Evolutionary conservation across 2,329 filamentous ascomycete species (phyloP), one percentile per base, ranked within the genome.

Genomic region (Sporothrix euskadiensis): DNA sequence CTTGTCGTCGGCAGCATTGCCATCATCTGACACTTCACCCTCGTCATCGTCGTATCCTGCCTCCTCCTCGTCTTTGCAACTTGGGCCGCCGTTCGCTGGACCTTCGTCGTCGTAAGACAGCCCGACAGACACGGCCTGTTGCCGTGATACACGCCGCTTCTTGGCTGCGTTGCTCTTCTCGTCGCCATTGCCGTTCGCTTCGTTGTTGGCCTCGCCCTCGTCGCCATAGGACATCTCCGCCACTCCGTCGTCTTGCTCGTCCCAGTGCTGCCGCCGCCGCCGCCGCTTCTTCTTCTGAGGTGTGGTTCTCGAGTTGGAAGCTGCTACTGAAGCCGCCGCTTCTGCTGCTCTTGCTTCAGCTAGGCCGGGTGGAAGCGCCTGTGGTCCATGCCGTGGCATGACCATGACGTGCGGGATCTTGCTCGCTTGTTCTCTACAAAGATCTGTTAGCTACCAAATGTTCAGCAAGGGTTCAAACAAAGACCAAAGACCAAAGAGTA

Each of bases 341-440:
- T 49, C 30, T 22, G 76, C 39, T 86, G 85, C 2, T 14, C 57
- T 8, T 9, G 70, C 47, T 35, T 76, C 47, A 85, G 86, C 3
- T 85, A 81, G 56, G 0, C 68, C 35, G 7, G 71, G 72, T n/a
- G 76, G 75, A 39, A 73, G 74, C 1, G 75, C 74, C 77, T 86
- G 83, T 0, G 88, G 87, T 0, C 87, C 87, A 39, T 84, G 80
- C 76, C 85, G 87, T 5, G 88, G 86, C 0, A 90, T 92, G 63
- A 89, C 87, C 70, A 96, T 86, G 12, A 96, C 83, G 76, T 90
- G 87, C 0, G 93, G 93, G 47, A 97, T 91, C 10, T 85, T 83
- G 74, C 85, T 88, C n/a, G 93, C 93, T 87, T 97, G 90, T 77
- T 88, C 87, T 83, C 93, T 96, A 82, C 22, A 65, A 22, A 32